Base-by-base conservation (phyloP, 768 basidiomycete genomes). In the Tephrocybe sp. region DNA sequence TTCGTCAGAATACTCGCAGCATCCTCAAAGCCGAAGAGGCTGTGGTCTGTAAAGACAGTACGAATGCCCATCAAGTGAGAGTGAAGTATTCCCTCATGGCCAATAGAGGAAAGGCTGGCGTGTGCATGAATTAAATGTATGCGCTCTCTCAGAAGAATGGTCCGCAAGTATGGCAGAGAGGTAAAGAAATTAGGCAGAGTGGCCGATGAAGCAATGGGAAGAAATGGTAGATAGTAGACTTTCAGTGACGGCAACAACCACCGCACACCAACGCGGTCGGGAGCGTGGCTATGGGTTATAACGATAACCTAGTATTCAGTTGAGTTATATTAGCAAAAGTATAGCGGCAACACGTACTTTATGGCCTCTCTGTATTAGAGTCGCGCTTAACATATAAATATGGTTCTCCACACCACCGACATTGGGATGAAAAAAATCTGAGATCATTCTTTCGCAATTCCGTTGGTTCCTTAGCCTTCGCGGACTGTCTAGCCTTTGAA, bases 391-490 rank as follows among this genome's bases (percentile, higher is more conserved):
- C 82, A 90, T 90, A 69, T 92, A 98, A 30, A 98, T 95, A 66
- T 97, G 93, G 52, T 85, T 95, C 70, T 98, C 97, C 26, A 99
- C 96, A 7, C 97, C 97, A 3, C 97, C 97, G 2, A 95, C 87
- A 50, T 82, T 77, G 1, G 97, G 97, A 62, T 91, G 84, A 71
- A 98, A 99, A 74, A 98, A 99, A 71, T 99, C 97, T 34, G 86
- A 89, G 50, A 98, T 83, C 91, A 98, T 93, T 37, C 94, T 96
- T n/a, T n/a, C n/a, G n/a, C n/a, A n/a, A n/a, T n/a, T n/a, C n/a
- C n/a, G n/a, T n/a, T n/a, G n/a, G n/a, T n/a, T n/a, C n/a, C n/a
- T n/a, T n/a, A n/a, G n/a, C n/a, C n/a, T n/a, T n/a, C n/a, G n/a
- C n/a, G n/a, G n/a, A n/a, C n/a, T 5, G 19, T 11, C 57, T 24